Percentiles rank a stretch among this genome's conserved stretches.
Conservation (phyloP, 2,329 filamentous ascomycete genomes). For the Blastomyces silverae region DNA sequence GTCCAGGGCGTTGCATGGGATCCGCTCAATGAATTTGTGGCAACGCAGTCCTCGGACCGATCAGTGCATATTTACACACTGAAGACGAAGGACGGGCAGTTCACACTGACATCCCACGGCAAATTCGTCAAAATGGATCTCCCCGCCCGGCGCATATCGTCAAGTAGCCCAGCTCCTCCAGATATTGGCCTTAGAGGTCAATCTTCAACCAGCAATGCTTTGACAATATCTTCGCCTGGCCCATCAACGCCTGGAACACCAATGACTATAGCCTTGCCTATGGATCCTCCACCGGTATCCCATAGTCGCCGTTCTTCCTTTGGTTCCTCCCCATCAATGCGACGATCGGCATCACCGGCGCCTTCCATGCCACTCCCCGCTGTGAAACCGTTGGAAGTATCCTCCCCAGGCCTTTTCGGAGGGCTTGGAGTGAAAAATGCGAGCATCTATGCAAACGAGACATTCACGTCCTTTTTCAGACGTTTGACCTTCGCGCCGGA, state of each 20-base stretch:
- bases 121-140: conserved; percentile 89
- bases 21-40: conserved; percentile 94
- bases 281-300: conserved; percentile 91
- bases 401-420: conserved; percentile 62
- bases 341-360: conserved; percentile 85
- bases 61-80: conserved; percentile 96
- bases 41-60: conserved; percentile 94
- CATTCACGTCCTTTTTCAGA: conserved; percentile 92
- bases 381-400: conserved; percentile 87
- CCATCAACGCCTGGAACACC: conserved; percentile 92
- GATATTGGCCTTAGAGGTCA: conserved; percentile 51
- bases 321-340: conserved; percentile 62
- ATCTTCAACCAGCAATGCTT: conserved; percentile 32
- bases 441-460: conserved; percentile 92
- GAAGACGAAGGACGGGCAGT: conserved; percentile 93
- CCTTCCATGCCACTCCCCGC: conserved; percentile 90
- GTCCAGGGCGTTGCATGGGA: conserved; percentile 99
- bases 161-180: conserved; percentile 83
- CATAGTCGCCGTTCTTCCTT: conserved; percentile 95
- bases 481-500: conserved; percentile 91
- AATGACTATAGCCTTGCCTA: conserved; percentile 78
- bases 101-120: conserved; percentile 69
- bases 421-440: conserved; percentile 69
- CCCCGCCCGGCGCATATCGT: conserved; percentile 82
- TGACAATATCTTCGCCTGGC: conserved; percentile 66